Base-by-base conservation (phyloP, 176 grass and related monocot genomes). In the Zea mays region DNA sequence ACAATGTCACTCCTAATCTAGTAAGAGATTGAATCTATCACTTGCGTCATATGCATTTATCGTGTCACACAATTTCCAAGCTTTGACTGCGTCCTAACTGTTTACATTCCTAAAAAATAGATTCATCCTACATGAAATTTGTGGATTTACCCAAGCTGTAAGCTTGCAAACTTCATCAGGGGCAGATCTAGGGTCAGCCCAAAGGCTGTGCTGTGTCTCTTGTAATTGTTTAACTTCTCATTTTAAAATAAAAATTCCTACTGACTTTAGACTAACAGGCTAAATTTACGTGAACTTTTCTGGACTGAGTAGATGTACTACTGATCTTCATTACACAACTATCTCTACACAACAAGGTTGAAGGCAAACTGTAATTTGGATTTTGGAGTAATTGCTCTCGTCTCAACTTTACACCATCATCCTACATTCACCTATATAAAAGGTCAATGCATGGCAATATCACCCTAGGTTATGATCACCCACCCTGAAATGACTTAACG, bases 1-100 rank as follows among this genome's bases (percentile, higher is more conserved):
- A 92, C 87, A 92, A 94, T 86, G 74, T 94, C 54, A 65, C 92
- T 82, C 95, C 91, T 80, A 94, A 94, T 90, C 78, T 97, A 85
- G 95, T 86, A 85, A 92, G 76, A 87, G 39, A 76, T 73, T 27
- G 61, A 19, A 67, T 51, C 45, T 63, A 52, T 75, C 10, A 58
- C 42, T 46, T 82, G 41, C 61, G 36, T n/a, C 48, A 19, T 59
- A 35, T 74, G 58, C 46, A 42, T 35, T 62, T 62, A 51, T 74
- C 15, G 56, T 61, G 43, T 15, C 40, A 51, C 44, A 77, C 64
- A 16, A 64, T 75, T 54, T 78, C 57, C 16, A 69, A 69, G 38
- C 38, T 67, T 68, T 73, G 14, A 21, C 11, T 74, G 17, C 47
- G 33, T 73, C 35, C 8, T 76, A 42, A 42, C 72, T 78, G 19